Conservation (phyloP, 2,329 filamentous ascomycete species). For the Clonostachys sp. region DNA sequence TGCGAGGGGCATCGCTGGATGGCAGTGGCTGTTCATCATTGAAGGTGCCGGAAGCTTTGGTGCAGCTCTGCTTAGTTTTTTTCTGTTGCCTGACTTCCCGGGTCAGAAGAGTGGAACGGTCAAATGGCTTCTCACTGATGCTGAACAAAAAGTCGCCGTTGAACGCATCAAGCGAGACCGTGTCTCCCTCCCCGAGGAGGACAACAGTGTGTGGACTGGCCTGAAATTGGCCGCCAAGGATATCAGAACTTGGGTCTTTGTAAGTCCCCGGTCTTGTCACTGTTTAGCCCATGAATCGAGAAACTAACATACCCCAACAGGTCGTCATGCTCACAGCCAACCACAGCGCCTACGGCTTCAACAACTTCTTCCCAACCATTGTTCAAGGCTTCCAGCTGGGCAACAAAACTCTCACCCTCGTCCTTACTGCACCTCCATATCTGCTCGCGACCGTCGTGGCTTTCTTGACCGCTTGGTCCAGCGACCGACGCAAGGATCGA, state of each 20-base stretch:
- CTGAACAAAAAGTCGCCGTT: constrained; percentile 6
- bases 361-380: constrained; percentile 38
- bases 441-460: constrained; percentile 49
- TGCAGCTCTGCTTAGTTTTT: constrained; percentile 7
- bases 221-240: constrained; percentile 13
- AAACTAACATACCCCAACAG: not conserved
- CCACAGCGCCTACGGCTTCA: constrained; percentile 21
- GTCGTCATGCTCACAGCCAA: constrained; percentile 2
- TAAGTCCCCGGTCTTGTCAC: constrained; percentile 1
- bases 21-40: constrained; percentile 64
- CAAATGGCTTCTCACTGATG: constrained; percentile 6
- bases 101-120: constrained; percentile 3
- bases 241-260: constrained; percentile 15
- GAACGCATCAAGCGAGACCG: constrained; percentile 11
- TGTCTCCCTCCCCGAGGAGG: constrained; percentile 10
- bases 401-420: constrained; percentile 40
- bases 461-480: constrained; percentile 54
- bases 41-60: constrained; percentile 41
- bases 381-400: constrained; percentile 54
- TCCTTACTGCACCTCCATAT: constrained; percentile 54
- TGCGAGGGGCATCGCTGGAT: constrained; percentile 48
- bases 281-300: not conserved
- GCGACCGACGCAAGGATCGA: constrained; percentile 56
- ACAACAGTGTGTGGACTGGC: constrained; percentile 8
- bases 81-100: constrained; percentile 10